Evolutionary conservation across 768 basidiomycete species (phyloP), one percentile per base, ranked within the genome.

Genomic region (Exsudoporus frostii): DNA sequence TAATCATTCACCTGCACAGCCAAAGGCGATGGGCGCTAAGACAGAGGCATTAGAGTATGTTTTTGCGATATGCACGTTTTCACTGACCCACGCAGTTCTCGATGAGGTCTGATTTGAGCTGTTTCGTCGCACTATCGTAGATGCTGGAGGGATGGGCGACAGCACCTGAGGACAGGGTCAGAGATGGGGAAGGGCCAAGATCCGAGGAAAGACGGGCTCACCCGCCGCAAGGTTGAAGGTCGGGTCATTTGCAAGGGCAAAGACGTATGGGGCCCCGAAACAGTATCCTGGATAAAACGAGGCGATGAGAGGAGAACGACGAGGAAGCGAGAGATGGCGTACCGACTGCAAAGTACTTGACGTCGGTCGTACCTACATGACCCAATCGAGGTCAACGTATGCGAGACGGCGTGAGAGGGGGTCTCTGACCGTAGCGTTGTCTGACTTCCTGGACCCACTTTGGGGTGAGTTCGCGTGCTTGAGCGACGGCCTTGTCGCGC

Each of bases 381-480:
- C 43, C 24, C 33, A 8, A 36, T 36, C 36, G n/a, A 13, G 8
- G 7, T 57, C 34, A 50, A 30, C 39, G 8, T 8, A 29, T 24
- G 13, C 34, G 27, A 67, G 64, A 7, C 68, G 11, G 30, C n/a
- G 32, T 1, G 5, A 1, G 32, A n/a, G 14, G 6, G 2, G 4
- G 1, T 4, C 13, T 39, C 61, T 46, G 42, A 79, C 84, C 83
- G 50, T 79, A 81, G 46, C 63, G 71, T 60, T 74, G 66, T 49
- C 73, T 76, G 24, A 85, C 76, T 1, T 73, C 77, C 38, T 77
- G 69, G 13, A 81, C 64, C 84, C 85, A 86, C 42, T 67, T 73
- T 0, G 80, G 80, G 5, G 76, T 64, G 15, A 66, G 63, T 47
- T 74, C 70, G 19, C 47, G 60, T 0, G 83, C 78, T 13, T 70